Evolutionary conservation across 2,329 filamentous ascomycete species (phyloP).

Genomic region (Apiospora koreana): DNA sequence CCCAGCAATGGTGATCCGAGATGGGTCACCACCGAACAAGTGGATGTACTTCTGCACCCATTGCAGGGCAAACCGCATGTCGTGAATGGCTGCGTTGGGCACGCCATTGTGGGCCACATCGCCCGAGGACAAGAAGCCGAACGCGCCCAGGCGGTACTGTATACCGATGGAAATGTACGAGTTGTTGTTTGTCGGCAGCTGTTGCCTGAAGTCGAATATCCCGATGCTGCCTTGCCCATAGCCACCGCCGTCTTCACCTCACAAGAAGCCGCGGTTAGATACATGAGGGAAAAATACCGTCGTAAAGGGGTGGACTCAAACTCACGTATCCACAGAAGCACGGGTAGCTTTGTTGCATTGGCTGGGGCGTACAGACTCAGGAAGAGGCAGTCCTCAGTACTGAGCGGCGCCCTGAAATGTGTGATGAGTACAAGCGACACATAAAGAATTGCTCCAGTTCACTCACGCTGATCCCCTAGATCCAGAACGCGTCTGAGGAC

Average conservation of each 20-base stretch:
- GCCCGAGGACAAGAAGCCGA: conserved; percentile 52
- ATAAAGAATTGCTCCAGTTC: background rate
- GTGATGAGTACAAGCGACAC: conserved; percentile 18
- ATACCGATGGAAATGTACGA: conserved; percentile 42
- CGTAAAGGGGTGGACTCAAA: background rate
- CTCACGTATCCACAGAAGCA: conserved; percentile 49
- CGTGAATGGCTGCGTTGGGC: conserved; percentile 49
- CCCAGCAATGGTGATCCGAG: conserved; percentile 54
- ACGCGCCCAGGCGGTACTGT: conserved; percentile 43
- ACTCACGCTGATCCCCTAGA: conserved; percentile 18
- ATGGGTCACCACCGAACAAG: conserved; percentile 53
- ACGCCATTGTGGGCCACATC: conserved; percentile 36
- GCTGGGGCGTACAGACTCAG: conserved; percentile 47
- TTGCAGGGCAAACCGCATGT: conserved; percentile 51
- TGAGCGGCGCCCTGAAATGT: conserved; percentile 20
- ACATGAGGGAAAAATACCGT: background rate
- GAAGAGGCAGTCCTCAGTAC: conserved; percentile 48
- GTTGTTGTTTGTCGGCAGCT: conserved; percentile 39
- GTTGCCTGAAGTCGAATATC: conserved; percentile 23
- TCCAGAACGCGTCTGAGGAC: conserved; percentile 32
- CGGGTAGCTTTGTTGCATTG: conserved; percentile 35
- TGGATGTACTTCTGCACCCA: conserved; percentile 55
- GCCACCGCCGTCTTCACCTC: conserved; percentile 43
- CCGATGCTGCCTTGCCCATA: conserved; percentile 33
- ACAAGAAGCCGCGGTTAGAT: background rate